phyloP scores from a whole-genome alignment of 441 rosid genomes.

The Bruguiera hainesii region DNA sequence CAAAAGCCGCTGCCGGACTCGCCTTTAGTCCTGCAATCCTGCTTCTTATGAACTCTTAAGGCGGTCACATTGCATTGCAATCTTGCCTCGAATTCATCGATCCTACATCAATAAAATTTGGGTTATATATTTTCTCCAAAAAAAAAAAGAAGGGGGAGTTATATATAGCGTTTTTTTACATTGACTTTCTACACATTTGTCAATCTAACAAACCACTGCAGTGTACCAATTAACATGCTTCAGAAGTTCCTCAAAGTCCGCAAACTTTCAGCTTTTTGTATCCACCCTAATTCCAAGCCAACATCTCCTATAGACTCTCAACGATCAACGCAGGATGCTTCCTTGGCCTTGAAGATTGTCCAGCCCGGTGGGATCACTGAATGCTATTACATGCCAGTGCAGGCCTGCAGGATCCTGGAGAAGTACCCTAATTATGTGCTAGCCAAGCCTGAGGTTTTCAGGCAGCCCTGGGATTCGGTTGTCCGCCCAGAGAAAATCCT shows the following conservation, averaged over 20 bases:
- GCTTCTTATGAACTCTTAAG: background rate
- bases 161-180: too few relatives aligned
- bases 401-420: constrained; percentile 42
- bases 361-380: constrained; percentile 38
- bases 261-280: constrained; percentile 16
- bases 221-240: constrained; percentile 23
- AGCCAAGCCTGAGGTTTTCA: constrained; percentile 48
- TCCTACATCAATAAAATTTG: background rate
- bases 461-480: constrained; percentile 43
- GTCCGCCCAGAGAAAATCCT: constrained; percentile 43
- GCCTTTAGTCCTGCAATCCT: constrained; percentile 8
- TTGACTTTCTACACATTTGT: too few relatives aligned
- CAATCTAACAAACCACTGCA: too few relatives aligned
- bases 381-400: constrained; percentile 42
- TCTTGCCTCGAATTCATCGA: constrained; percentile 16
- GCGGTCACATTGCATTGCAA: background rate
- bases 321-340: background rate
- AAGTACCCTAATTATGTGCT: constrained; percentile 38
- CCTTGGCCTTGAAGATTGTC: constrained; percentile 34
- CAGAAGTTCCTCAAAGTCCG: constrained; percentile 29
- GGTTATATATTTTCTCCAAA: too few relatives aligned
- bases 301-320: background rate
- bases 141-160: too few relatives aligned
- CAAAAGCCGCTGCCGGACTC: background rate
- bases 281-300: background rate